A percentile compares a stretch with the other conserved stretches of the same genome.
Evolutionary conservation across 1,139 yeast species (phyloP).

Genomic region (Meyerozyma smithsonii): DNA sequence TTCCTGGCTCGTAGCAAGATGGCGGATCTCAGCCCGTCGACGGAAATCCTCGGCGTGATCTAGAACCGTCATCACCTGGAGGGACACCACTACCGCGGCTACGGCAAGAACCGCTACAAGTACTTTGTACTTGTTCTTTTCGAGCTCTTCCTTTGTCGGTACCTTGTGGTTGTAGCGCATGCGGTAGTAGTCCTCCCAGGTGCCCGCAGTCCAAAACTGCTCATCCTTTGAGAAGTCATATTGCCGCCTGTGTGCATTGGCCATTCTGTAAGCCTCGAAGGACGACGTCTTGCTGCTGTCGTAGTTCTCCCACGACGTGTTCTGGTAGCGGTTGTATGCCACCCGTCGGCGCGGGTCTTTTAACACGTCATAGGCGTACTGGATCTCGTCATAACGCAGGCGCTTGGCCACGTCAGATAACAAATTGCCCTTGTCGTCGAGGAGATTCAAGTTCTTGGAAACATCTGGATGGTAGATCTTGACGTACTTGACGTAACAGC

Average conservation of each 20-base stretch:
- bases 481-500: constrained; percentile 58
- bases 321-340: constrained; percentile 27
- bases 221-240: constrained; percentile 36
- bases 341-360: constrained; percentile 47
- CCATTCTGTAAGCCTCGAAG: constrained; percentile 29
- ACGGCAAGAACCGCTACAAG: constrained; percentile 39
- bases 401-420: constrained; percentile 39
- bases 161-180: constrained; percentile 36
- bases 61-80: constrained; percentile 44
- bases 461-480: constrained; percentile 88
- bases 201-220: constrained; percentile 61
- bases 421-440: constrained; percentile 23
- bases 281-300: constrained; percentile 15
- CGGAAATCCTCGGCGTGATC: constrained; percentile 29
- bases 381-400: constrained; percentile 63
- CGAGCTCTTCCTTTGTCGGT: constrained; percentile 40
- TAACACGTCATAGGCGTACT: constrained; percentile 70
- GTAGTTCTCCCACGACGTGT: constrained; percentile 22
- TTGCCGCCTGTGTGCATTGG: constrained; percentile 33
- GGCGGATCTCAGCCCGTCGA: constrained; percentile 27
- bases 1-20: constrained; percentile 45
- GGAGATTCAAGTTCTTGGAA: constrained; percentile 21
- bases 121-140: constrained; percentile 43
- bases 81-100: constrained; percentile 32
- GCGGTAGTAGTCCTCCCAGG: constrained; percentile 64